Percentiles rank a stretch among this genome's conserved stretches.
Conservation (phyloP, 2,329 filamentous ascomycete genomes). For the Hymenoscyphus salicellus region DNA sequence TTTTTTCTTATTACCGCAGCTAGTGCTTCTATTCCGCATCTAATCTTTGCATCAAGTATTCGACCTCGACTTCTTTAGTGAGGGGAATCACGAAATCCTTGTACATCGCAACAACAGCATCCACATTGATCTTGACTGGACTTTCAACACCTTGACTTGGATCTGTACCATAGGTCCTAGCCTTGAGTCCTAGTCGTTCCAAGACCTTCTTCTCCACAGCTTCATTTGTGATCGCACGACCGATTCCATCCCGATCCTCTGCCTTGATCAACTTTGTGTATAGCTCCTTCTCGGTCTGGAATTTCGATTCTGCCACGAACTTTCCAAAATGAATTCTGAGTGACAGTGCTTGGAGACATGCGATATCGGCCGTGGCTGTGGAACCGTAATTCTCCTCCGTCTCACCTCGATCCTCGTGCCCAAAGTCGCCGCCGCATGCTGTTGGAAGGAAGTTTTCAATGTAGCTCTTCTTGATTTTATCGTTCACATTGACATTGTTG, state of each 20-base stretch:
- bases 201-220: constrained; percentile 90
- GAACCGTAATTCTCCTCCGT: constrained; percentile 93
- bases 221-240: constrained; percentile 83
- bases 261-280: constrained; percentile 82
- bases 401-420: constrained; percentile 76
- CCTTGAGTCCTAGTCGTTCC: constrained; percentile 81
- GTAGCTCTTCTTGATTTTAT: constrained; percentile 82
- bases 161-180: constrained; percentile 88
- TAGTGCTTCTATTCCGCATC: constrained; percentile 37
- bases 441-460: constrained; percentile 77
- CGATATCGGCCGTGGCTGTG: constrained; percentile 85
- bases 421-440: constrained; percentile 75
- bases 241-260: constrained; percentile 76
- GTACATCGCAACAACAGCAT: constrained; percentile 89
- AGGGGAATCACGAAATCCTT: constrained; percentile 89
- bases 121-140: constrained; percentile 82
- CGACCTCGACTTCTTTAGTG: constrained; percentile 97
- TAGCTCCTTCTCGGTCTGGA: constrained; percentile 73
- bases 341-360: constrained; percentile 83
- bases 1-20: background rate
- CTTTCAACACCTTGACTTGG: constrained; percentile 62
- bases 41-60: constrained; percentile 94
- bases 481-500: constrained; percentile 89
- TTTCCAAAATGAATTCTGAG: constrained; percentile 96
- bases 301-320: constrained; percentile 96